These are phyloP conservation scores for Amaranthus hypochondriacus DNA, from an alignment of 148 eudicot genomes.

Conservation along the genomic window DNA sequence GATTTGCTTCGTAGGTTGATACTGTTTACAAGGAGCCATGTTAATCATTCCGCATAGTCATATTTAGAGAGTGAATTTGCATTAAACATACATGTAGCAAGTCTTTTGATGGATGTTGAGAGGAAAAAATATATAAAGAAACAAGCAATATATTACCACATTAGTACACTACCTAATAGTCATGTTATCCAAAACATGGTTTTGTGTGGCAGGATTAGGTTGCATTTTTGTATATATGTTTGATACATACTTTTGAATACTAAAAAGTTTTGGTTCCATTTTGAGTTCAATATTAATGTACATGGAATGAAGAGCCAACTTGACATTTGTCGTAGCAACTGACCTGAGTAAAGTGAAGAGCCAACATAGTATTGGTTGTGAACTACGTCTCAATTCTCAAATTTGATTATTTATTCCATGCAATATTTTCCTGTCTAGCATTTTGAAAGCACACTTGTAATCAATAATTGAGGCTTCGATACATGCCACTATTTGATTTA, in stretches of 20 bases:
- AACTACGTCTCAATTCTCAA: not conserved
- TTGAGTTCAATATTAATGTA: not conserved
- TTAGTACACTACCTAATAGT: too few relatives aligned
- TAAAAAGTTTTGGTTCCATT: not conserved
- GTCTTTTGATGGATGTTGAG: not conserved
- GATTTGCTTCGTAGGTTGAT: too few relatives aligned
- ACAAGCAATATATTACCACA: too few relatives aligned
- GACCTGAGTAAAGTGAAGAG: not conserved
- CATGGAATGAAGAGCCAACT: not conserved
- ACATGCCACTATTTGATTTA: not conserved
- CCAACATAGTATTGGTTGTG: not conserved
- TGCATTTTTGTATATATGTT: too few relatives aligned
- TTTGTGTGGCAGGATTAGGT: too few relatives aligned
- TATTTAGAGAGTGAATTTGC: not conserved
- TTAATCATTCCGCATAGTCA: too few relatives aligned
- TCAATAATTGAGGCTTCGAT: not conserved
- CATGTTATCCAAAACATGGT: too few relatives aligned
- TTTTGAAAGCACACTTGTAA: not conserved
- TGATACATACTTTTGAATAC: not conserved
- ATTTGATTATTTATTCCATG: not conserved
- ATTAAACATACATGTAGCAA: not conserved
- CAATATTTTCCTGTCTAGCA: not conserved
- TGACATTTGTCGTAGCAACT: not conserved
- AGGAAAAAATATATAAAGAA: not conserved
- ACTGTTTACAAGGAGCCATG: too few relatives aligned